Conservation (phyloP, 305 asterid species). For the Fraxinus paxiana region DNA sequence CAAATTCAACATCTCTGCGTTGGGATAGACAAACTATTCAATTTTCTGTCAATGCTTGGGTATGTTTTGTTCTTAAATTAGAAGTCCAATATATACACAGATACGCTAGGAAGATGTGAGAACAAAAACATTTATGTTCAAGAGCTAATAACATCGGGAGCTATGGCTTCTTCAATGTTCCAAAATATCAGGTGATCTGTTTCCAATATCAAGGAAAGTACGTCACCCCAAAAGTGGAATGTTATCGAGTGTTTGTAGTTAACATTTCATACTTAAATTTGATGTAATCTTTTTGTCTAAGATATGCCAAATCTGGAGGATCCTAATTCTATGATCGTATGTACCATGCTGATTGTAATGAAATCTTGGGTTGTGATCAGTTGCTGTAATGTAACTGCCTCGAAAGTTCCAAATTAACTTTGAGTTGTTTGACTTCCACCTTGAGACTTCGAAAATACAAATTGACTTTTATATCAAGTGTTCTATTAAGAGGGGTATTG, state of each 20-base stretch:
- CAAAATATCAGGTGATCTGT: not conserved
- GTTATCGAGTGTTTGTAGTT: not conserved
- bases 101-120: not conserved
- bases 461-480: not conserved
- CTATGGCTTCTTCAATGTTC: not conserved
- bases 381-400: not conserved
- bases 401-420: not conserved
- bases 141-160: not conserved
- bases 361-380: not conserved
- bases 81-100: not conserved
- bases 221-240: not conserved
- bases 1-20: constrained; percentile 56
- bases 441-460: not conserved
- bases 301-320: not conserved
- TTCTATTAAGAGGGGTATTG: not conserved
- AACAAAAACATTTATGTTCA: not conserved
- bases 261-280: not conserved
- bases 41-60: constrained; percentile 97
- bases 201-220: not conserved
- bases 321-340: not conserved
- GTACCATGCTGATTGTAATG: not conserved
- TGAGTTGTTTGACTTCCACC: not conserved
- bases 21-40: constrained; percentile 76
- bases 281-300: not conserved
- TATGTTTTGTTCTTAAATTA: constrained; percentile 30